Percentiles rank a stretch among this genome's conserved stretches.
Conservation (phyloP, 2,329 filamentous ascomycete species). For the Fusarium sp. region DNA sequence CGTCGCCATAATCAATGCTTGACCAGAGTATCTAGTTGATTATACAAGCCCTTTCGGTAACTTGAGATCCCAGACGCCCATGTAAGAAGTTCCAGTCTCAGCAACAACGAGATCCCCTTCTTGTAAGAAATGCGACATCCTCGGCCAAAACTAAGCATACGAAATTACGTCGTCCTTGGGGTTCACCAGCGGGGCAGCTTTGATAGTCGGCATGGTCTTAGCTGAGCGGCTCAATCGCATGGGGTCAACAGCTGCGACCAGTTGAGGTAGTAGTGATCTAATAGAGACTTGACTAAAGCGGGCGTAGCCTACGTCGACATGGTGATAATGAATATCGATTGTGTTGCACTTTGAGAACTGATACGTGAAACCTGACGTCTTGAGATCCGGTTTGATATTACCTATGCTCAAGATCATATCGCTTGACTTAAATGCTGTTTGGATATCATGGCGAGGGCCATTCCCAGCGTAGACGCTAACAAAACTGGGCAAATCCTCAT, state of each 20-base stretch:
- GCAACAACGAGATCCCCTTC: background rate
- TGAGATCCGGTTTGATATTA: background rate
- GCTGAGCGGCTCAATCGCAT: background rate
- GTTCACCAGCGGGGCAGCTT: no score
- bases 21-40: no score
- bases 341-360: no score
- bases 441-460: no score
- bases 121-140: background rate
- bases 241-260: background rate
- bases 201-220: no score
- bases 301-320: background rate
- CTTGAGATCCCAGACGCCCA: background rate
- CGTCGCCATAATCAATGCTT: background rate
- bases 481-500: background rate
- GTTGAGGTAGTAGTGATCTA: no score
- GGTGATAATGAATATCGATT: background rate
- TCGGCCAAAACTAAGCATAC: background rate
- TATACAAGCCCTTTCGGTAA: background rate
- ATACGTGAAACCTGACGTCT: background rate
- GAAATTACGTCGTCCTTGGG: background rate
- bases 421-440: no score
- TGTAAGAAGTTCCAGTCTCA: background rate
- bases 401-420: background rate
- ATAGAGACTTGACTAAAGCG: background rate
- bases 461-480: background rate